Percentiles rank a stretch among this genome's conserved stretches.
Evolutionary conservation across 345 rosid species (phyloP).

Genomic region (Lepidium africanum): DNA sequence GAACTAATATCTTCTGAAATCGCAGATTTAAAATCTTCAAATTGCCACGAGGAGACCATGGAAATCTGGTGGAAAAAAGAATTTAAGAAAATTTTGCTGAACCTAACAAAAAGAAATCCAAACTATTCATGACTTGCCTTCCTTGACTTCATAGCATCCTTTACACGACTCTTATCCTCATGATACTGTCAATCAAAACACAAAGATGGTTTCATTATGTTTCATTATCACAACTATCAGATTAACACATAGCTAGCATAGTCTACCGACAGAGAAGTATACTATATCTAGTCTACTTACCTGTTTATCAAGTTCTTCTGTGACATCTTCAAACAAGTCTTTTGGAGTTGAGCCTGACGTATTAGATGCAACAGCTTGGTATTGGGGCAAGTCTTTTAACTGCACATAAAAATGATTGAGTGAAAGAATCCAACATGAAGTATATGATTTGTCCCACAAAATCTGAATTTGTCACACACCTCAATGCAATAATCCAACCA

Average conservation of each 20-base stretch:
- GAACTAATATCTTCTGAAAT: constrained; percentile 43
- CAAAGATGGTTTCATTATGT: neutral
- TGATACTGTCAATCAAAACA: constrained; percentile 50
- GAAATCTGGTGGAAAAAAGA: constrained; percentile 40
- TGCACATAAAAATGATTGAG: constrained; percentile 23
- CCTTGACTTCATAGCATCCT: constrained; percentile 70
- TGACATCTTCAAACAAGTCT: constrained; percentile 90
- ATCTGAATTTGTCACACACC: constrained; percentile 36
- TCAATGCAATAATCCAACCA: constrained; percentile 85
- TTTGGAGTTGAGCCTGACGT: constrained; percentile 85
- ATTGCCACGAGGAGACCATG: constrained; percentile 49
- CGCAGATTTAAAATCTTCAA: constrained; percentile 73
- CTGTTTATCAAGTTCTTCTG: constrained; percentile 78
- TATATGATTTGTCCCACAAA: neutral
- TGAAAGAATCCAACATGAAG: neutral
- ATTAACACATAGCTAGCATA: neutral
- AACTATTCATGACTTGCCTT: constrained; percentile 43
- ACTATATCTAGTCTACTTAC: constrained; percentile 26
- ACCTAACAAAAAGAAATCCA: neutral
- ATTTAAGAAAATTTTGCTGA: constrained; percentile 10
- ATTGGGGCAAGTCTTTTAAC: constrained; percentile 78
- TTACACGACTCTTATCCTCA: constrained; percentile 67
- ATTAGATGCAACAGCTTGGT: constrained; percentile 85
- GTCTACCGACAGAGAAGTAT: neutral
- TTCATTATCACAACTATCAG: neutral